Evolutionary conservation across 495 filamentous ascomycete species (phyloP).

Genomic region (Xylaria curta): DNA sequence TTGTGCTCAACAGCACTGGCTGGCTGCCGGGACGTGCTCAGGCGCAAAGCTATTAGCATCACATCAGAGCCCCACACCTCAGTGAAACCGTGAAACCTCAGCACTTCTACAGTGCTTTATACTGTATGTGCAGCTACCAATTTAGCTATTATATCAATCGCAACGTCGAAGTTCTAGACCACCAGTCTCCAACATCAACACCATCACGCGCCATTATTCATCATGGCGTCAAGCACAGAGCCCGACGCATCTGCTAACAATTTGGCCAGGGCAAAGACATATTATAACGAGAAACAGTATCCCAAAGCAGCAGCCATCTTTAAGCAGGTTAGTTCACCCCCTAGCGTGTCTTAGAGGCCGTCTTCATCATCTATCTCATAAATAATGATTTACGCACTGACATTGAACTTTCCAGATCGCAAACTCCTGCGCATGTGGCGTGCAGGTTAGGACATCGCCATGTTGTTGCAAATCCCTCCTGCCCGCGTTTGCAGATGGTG

Average conservation of each 20-base stretch:
- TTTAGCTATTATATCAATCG: not conserved
- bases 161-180: not conserved
- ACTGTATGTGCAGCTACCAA: not conserved
- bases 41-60: not conserved
- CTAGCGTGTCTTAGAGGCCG: too few species aligned
- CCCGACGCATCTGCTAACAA: not conserved
- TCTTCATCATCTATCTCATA: not conserved
- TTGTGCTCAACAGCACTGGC: not conserved
- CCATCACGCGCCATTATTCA: not conserved
- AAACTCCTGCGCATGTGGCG: conserved; percentile 20
- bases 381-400: not conserved
- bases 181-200: not conserved
- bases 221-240: not conserved
- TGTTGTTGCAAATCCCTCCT: conserved; percentile 27
- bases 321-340: conserved; percentile 16
- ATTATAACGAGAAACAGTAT: conserved; percentile 2
- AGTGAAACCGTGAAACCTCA: not conserved
- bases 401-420: not conserved
- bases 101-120: not conserved
- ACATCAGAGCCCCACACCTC: not conserved
- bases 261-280: conserved; percentile 6
- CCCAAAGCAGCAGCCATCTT: conserved; percentile 17
- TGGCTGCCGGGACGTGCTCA: not conserved
- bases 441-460: conserved; percentile 3
- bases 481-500: conserved; percentile 5